phyloP scores from a whole-genome alignment of 805 yeast species.

The Saccharomyces kudriavzevii region DNA sequence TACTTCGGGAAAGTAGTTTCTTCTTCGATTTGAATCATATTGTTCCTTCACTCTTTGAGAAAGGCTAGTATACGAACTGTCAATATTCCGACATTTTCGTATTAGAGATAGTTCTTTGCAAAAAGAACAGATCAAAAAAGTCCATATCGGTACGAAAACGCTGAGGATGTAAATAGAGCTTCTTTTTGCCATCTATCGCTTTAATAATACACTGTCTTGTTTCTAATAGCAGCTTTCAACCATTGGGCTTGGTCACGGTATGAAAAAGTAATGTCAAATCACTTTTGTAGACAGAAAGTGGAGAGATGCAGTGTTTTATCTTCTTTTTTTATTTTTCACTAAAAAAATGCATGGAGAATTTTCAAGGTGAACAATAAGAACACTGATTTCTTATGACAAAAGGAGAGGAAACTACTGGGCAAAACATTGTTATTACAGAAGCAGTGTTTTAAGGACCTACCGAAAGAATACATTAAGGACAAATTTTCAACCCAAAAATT shows the following conservation, averaged over 20 bases:
- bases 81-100: not conserved
- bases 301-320: not conserved
- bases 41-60: not conserved
- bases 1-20: conserved; percentile 6
- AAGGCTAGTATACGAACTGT: not conserved
- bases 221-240: not conserved
- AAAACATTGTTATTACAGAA: too few relatives aligned
- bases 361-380: not conserved
- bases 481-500: not conserved
- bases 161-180: not conserved
- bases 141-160: not conserved
- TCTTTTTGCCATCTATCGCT: not conserved
- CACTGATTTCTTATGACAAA: not conserved
- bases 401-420: not conserved
- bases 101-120: not conserved
- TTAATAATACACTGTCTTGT: not conserved
- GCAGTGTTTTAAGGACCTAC: not conserved
- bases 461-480: not conserved
- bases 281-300: not conserved
- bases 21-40: conserved; percentile 5
- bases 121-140: not conserved
- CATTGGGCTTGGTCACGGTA: not conserved
- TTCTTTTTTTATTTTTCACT: not conserved
- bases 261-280: not conserved
- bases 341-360: not conserved